Base-by-base conservation (phyloP, 2,329 filamentous ascomycete species). In the Sporothrix luriei region DNA sequence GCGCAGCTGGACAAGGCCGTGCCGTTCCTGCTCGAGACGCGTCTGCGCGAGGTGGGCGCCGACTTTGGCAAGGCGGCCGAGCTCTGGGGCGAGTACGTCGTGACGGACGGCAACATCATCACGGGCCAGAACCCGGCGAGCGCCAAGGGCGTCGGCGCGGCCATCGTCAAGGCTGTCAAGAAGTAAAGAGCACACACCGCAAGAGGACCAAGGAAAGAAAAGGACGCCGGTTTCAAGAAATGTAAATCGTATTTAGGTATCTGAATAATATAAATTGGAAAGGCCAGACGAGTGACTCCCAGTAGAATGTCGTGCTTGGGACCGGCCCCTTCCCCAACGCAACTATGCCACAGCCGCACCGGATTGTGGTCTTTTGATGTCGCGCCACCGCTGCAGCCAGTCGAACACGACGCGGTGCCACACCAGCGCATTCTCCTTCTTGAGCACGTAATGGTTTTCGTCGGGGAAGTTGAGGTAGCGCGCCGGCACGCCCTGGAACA, bases 401-500 rank as follows among this genome's bases (percentile, higher is more conserved):
- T 88, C 87, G 68, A 91, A 78, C 11, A 92, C 88, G 1, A 85
- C 85, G 66, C 83, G 82, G 76, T 92, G 87, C 90, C 90, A 93
- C 57, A 90, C 79, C 62, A 91, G 78, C 24, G 84, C 83, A 75
- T 92, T 92, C 78, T 91, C 90, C 1, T 85, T 85, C 72, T 90
- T 88, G 62, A 89, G 75, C 4, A 92, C 88, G 84, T 85, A 91
- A 75, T 91, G 89, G 66, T 89, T 88, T 78, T 93, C 90, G 76
- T 92, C 90, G 0, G 90, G 86, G 75, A 93, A 94, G 0, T 85
- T 89, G 76, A 94, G 74, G 71, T 93, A 88, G 71, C 88, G 85
- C 72, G 88, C 91, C 48, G 89, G 86, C 2, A 93, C 84, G 0
- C 88, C 88, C 67, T 84, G 82, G 16, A 84, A 84, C 79, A 93